Evolutionary conservation across 2,329 filamentous ascomycete genomes (phyloP).

Genomic region (Neofusicoccum laricinum): DNA sequence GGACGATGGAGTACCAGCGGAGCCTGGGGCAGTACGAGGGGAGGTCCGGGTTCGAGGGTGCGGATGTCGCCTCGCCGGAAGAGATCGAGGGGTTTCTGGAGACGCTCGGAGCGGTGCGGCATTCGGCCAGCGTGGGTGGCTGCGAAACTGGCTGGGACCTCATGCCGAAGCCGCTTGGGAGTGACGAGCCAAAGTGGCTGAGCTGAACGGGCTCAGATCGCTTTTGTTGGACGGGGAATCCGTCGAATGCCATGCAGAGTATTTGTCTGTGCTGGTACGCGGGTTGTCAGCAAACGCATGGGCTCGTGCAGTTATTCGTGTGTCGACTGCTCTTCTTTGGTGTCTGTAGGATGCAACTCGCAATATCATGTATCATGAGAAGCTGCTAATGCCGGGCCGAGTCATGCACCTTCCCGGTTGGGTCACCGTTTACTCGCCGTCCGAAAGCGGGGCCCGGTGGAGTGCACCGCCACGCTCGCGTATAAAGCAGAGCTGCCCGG

Average conservation of each 20-base stretch:
- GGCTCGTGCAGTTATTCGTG: too few relatives aligned
- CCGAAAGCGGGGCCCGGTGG: not conserved
- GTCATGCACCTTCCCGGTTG: not conserved
- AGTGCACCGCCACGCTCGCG: too few relatives aligned
- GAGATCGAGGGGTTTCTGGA: constrained; percentile 42
- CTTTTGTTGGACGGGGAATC: too few relatives aligned
- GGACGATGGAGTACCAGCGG: constrained; percentile 55
- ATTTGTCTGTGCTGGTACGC: too few relatives aligned
- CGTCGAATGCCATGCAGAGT: too few relatives aligned
- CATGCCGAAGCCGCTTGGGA: constrained; percentile 52
- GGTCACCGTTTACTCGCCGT: not conserved
- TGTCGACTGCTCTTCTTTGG: not conserved
- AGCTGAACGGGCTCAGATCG: not conserved
- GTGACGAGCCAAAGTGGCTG: constrained; percentile 44
- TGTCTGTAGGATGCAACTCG: too few relatives aligned
- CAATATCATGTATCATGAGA: too few relatives aligned
- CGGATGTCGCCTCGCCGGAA: constrained; percentile 27
- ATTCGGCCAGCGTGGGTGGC: constrained; percentile 28
- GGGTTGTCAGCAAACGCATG: too few relatives aligned
- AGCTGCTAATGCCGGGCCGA: too few relatives aligned
- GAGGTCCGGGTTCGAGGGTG: constrained; percentile 42
- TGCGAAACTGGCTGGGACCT: constrained; percentile 50
- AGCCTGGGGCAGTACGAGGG: constrained; percentile 53
- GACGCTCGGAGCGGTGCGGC: constrained; percentile 43
- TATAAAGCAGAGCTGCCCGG: too few relatives aligned